Evolutionary conservation across 768 basidiomycete species (phyloP), one percentile per base, ranked within the genome.

Genomic region (Gymnopilus junonius): DNA sequence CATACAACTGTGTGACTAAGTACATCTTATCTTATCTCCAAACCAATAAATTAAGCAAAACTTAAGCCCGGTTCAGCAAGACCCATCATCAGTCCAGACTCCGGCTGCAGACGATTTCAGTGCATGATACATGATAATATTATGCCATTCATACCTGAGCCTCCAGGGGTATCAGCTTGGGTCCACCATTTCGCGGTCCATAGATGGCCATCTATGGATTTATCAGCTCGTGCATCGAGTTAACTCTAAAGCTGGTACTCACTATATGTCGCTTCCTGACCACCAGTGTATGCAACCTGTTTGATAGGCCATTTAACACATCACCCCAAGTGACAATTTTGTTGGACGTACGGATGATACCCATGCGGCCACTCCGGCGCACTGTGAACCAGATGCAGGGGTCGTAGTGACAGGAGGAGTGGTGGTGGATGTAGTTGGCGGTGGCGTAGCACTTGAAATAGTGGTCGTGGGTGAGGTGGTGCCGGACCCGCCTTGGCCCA

Each of bases 111-210:
- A 32, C 40, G 39, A 23, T 59, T 11, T 32, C n/a, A 32, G 4
- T 17, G 34, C 31, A 48, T 12, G 23, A 29, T 37, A 35, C 25
- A 61, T 3, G 27, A 12, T 37, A 46, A 34, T n/a, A 73, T 11
- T 20, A 46, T 31, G 10, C 29, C 20, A 53, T 48, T 11, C 81
- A 59, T 64, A 84, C 83, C 82, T 55, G 79, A 55, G 6, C 80
- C 82, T 63, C 85, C 85, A 14, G 86, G 87, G 45, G 75, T 81
- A 62, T 89, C 87, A 25, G 76, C 82, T 66, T 84, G 75, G 6
- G 86, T 87, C 87, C 87, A 88, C 86, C 87, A 88, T 71, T 82
- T 77, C 17, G 84, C 85, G 17, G 82, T 84, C 86, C 86, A 88
- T 34, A 87, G 75, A 63, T 86, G 79, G 3, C 81, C 80, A 56